Evolutionary conservation across 169 alveolate genomes (phyloP).

Genomic region (Plasmodium falciparum): DNA sequence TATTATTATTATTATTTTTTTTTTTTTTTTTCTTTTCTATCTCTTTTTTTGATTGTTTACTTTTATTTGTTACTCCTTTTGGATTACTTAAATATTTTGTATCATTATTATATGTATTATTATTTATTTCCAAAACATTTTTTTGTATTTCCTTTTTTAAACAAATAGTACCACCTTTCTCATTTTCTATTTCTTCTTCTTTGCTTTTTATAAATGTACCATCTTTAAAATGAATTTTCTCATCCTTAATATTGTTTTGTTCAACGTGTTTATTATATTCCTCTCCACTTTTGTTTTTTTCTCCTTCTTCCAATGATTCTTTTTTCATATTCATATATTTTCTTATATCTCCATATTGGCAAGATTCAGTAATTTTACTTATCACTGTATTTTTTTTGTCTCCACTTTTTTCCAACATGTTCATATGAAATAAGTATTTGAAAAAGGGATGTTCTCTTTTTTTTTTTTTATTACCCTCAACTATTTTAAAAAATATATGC

Average conservation of each 20-base stretch:
- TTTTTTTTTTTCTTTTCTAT: conserved; percentile 32
- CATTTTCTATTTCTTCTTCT: background rate
- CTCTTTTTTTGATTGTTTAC: conserved; percentile 1
- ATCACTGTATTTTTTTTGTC: too few species aligned
- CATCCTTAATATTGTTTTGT: background rate
- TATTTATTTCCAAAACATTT: too few species aligned
- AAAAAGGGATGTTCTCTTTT: too few species aligned
- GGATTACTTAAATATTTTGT: conserved; percentile 3
- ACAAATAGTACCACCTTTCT: background rate
- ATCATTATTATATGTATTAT: background rate
- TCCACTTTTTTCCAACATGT: too few species aligned
- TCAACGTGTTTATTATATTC: background rate
- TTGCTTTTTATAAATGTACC: background rate
- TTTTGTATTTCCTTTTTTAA: too few species aligned
- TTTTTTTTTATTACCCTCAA: too few species aligned
- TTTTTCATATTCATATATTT: too few species aligned
- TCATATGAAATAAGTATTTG: too few species aligned
- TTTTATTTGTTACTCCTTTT: background rate
- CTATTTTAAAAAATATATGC: too few species aligned
- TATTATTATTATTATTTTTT: too few species aligned
- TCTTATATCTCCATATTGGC: too few species aligned
- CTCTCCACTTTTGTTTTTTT: background rate
- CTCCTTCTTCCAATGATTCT: background rate
- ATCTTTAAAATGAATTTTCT: background rate
- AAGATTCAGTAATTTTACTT: too few species aligned